A percentile compares a stretch with the other conserved stretches of the same genome.
Conservation (phyloP, 225 moss, liverwort and hornwort genomes). For the Climacium dendroides region DNA sequence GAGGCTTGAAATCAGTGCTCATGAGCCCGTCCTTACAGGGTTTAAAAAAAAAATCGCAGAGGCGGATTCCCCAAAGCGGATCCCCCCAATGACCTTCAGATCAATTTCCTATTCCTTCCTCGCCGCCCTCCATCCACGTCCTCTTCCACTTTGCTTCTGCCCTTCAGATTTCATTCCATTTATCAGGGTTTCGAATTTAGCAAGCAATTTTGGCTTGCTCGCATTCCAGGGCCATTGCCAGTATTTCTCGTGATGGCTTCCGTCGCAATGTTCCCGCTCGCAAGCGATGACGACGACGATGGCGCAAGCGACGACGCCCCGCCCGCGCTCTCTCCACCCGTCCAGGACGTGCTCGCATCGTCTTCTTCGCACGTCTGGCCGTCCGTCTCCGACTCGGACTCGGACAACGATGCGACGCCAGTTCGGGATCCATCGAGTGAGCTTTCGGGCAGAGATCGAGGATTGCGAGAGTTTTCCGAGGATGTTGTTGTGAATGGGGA, state of each 20-base stretch:
- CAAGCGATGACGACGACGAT: not conserved
- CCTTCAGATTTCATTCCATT: not conserved
- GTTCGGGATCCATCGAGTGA: not conserved
- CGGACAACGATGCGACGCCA: not conserved
- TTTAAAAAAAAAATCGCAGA: not conserved
- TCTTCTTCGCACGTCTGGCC: constrained; percentile 15
- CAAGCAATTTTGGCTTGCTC: not conserved
- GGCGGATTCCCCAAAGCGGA: not conserved
- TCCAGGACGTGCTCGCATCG: not conserved
- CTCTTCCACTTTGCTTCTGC: not conserved
- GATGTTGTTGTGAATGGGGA: not conserved
- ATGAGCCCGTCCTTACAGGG: no score
- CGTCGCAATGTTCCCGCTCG: not conserved
- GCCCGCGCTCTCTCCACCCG: not conserved
- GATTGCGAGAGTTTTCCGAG: not conserved
- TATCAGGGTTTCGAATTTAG: not conserved
- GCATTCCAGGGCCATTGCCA: no score
- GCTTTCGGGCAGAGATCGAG: not conserved
- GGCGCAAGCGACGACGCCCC: not conserved
- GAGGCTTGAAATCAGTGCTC: no score
- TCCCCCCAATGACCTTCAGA: not conserved
- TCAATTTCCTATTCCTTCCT: not conserved
- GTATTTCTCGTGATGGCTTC: not conserved
- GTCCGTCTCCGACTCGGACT: constrained; percentile 17
- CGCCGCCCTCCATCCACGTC: not conserved